Percentiles rank a stretch among this genome's conserved stretches.
Evolutionary conservation across 2,329 filamentous ascomycete species (phyloP).

Genomic region (Eutypa lata): DNA sequence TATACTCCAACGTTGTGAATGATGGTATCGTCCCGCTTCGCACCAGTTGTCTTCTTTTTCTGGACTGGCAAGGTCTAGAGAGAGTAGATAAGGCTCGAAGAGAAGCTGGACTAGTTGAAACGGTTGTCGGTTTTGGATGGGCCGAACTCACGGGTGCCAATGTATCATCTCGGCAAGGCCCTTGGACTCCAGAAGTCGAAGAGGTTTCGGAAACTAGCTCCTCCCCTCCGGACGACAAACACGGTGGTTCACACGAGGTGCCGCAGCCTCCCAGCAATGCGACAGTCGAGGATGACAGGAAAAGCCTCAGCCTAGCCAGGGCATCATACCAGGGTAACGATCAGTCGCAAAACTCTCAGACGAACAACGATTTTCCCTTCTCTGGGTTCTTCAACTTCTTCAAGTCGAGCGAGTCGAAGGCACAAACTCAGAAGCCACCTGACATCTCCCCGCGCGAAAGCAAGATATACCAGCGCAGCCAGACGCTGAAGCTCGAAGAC

Average conservation of each 20-base stretch:
- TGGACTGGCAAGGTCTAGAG: constrained; percentile 93
- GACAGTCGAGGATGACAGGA: constrained; percentile 64
- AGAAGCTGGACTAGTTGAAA: constrained; percentile 89
- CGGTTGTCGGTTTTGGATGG: constrained; percentile 91
- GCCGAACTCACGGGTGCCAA: constrained; percentile 81
- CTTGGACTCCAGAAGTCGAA: constrained; percentile 33
- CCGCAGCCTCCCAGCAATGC: constrained; percentile 68
- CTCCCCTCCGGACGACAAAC: constrained; percentile 2
- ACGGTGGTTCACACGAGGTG: constrained; percentile 52
- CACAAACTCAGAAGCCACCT: constrained; percentile 28
- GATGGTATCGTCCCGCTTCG: constrained; percentile 93
- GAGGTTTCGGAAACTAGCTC: constrained; percentile 27
- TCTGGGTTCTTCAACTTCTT: constrained; percentile 72
- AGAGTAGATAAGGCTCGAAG: constrained; percentile 91
- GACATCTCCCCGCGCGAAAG: constrained; percentile 56
- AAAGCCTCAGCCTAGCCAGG: constrained; percentile 48
- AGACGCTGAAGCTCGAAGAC: constrained; percentile 60
- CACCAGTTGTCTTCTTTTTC: constrained; percentile 91
- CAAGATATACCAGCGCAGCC: constrained; percentile 73
- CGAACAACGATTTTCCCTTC: constrained; percentile 49
- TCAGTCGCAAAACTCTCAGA: constrained; percentile 23
- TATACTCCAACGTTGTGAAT: constrained; percentile 97
- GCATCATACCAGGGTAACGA: constrained; percentile 27
- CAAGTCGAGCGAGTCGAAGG: constrained; percentile 53
- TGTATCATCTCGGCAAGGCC: constrained; percentile 45